phyloP scores from a whole-genome alignment of 2,329 filamentous ascomycete species.

The Fusarium duplospermum region DNA sequence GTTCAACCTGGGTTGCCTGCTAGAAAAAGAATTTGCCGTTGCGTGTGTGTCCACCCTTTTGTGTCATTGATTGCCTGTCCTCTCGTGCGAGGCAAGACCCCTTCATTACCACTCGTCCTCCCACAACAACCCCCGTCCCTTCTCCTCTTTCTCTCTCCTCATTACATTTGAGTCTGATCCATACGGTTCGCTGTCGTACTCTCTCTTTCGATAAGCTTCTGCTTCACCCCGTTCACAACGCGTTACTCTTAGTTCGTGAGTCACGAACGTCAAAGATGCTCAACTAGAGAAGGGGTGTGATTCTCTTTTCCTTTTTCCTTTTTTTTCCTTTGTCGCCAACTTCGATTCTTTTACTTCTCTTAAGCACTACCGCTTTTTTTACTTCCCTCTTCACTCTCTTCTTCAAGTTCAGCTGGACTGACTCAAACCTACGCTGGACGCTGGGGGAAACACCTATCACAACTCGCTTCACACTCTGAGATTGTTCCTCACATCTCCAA shows the following conservation, averaged over 20 bases:
- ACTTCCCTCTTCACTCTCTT: conserved; percentile 24
- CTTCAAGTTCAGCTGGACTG: conserved; percentile 44
- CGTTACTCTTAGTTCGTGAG: conserved; percentile 40
- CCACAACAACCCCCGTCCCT: conserved; percentile 7
- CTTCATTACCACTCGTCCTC: conserved; percentile 43
- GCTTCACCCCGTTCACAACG: conserved; percentile 28
- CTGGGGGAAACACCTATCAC: conserved; percentile 10
- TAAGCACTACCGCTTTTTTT: conserved; percentile 21
- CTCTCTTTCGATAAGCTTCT: conserved; percentile 23
- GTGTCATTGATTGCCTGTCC: conserved; percentile 35
- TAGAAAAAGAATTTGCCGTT: conserved; percentile 20
- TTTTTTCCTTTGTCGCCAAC: conserved; percentile 34
- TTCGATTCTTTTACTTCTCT: conserved; percentile 23
- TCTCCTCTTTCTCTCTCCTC: neutral
- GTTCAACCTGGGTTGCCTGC: conserved; percentile 34
- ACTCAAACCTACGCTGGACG: conserved; percentile 35
- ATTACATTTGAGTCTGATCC: neutral
- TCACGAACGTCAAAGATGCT: conserved; percentile 43
- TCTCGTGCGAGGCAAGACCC: conserved; percentile 29
- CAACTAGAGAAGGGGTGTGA: conserved; percentile 29
- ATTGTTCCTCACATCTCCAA: conserved; percentile 6
- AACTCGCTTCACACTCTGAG: conserved; percentile 22
- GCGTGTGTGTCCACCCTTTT: conserved; percentile 22
- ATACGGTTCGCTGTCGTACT: conserved; percentile 38
- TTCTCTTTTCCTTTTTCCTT: conserved; percentile 30